Evolutionary conservation across 306 rosid genomes (phyloP).

Genomic region (Hylodesmum podocarpum): DNA sequence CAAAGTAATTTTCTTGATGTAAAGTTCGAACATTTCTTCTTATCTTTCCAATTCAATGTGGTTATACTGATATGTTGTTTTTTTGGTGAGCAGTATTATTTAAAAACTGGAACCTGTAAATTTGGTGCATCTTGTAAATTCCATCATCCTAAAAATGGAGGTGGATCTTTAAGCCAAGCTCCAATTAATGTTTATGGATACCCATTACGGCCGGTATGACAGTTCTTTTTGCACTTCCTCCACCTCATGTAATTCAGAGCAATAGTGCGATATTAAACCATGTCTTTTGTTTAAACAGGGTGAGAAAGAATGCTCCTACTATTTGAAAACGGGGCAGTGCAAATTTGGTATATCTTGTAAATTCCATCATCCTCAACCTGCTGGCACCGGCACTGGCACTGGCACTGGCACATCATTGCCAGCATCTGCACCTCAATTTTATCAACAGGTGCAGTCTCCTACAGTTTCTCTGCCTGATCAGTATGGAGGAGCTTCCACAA

Average conservation of each 20-base stretch:
- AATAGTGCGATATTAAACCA: conserved; percentile 12
- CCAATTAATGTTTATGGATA: conserved; percentile 75
- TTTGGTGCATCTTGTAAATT: conserved; percentile 92
- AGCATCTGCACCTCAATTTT: conserved; percentile 86
- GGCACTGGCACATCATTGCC: conserved; percentile 67
- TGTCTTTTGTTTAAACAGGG: conserved; percentile 55
- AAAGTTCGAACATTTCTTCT: background rate
- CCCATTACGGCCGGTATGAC: conserved; percentile 80
- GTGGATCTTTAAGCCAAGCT: conserved; percentile 78
- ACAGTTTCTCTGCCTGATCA: conserved; percentile 72
- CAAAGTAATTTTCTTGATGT: background rate
- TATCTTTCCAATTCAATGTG: background rate
- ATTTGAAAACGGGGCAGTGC: conserved; percentile 98
- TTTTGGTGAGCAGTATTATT: conserved; percentile 64
- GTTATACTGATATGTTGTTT: conserved; percentile 8
- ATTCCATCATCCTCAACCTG: conserved; percentile 91
- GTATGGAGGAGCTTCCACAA: conserved; percentile 67
- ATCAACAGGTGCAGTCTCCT: conserved; percentile 89
- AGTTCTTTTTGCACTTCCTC: background rate
- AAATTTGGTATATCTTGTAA: conserved; percentile 93
- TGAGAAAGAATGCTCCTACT: conserved; percentile 95
- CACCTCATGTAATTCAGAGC: background rate
- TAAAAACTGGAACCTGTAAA: conserved; percentile 89
- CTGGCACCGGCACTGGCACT: too few relatives aligned
- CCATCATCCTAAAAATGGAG: conserved; percentile 86